Base-by-base conservation (phyloP, 208 protist species). In the Novymonas esmeraldas region DNA sequence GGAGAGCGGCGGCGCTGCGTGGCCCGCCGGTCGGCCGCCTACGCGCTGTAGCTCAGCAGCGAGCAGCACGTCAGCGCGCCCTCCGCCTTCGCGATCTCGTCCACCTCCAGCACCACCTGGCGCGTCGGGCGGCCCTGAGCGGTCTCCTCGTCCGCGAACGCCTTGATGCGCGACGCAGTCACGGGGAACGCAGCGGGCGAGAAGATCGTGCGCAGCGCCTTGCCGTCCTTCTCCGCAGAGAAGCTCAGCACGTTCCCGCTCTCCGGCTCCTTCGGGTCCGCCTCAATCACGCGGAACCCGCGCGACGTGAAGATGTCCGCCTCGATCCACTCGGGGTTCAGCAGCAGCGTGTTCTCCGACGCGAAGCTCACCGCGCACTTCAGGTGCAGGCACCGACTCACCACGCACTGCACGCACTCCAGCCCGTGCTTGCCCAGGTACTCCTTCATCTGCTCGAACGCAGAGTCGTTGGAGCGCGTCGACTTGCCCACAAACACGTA, bases 41-140 rank as follows among this genome's bases (percentile, higher is more conserved):
- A 72, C 10, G 64, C 59, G 56, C 51, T 62, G 73, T 83, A 86
- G 66, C 76, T 74, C 38, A 86, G 72, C 45, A 86, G 70, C 26
- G 81, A 86, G 63, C 70, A 77, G 70, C 77, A 86, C 58, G 81
- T 83, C 39, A 86, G 61, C 44, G 76, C 70, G 24, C 81, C 81
- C 73, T 86, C 81, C 34, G 81, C 81, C 70, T 86, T 85, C 52
- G 74, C 79, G 62, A 82, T 76, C 69, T 85, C 79, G 54, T 82
- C 76, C 51, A 76, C 70, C 65, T 72, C 51, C 44, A 79, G 42
- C 64, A 72, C 10, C 16, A 83, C 48, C 44, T 75, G 66, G 28
- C 62, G 68, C 39, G 72, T 81, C 29, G 72, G 63, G 45, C 73
- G 65, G 51, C 81, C 77, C 3, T 60, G 67, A 18, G 64, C 61